A percentile compares a stretch with the other conserved stretches of the same genome.
These are phyloP conservation scores for Tricholoma bakamatsutake DNA, from an alignment of 768 basidiomycete species.

Conservation along the genomic window DNA sequence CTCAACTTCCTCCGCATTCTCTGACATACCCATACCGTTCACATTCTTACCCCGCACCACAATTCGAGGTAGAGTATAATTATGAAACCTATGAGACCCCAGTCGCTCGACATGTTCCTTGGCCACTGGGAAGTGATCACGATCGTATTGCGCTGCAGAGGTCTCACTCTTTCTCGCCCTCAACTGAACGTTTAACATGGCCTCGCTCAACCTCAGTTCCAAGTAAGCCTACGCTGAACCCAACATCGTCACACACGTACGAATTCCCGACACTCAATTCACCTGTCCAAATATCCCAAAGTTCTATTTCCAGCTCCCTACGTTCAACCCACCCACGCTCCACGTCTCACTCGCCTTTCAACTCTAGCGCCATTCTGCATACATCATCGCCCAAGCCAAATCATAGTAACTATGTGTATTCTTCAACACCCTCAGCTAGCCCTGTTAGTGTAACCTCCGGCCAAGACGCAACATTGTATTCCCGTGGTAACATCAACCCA, in stretches of 20 bases:
- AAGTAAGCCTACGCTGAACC: slow-evolving; percentile 13
- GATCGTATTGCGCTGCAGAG: background rate
- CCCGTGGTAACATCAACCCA: slow-evolving; percentile 12
- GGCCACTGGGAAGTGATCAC: background rate
- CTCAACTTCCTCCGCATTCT: slow-evolving; percentile 2
- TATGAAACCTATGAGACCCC: background rate
- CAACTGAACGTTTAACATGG: slow-evolving; percentile 6
- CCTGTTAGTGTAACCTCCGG: background rate
- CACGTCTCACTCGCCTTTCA: slow-evolving; percentile 21
- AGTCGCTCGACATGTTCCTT: background rate
- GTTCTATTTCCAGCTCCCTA: slow-evolving; percentile 25
- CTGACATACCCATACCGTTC: background rate
- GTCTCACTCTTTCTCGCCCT: background rate
- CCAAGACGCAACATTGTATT: background rate
- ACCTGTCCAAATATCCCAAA: slow-evolving; percentile 30
- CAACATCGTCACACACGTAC: slow-evolving; percentile 20
- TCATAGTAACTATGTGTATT: slow-evolving; percentile 2
- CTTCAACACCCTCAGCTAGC: slow-evolving; percentile 6
- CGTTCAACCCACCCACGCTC: slow-evolving; percentile 18
- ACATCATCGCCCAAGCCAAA: background rate
- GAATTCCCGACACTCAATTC: slow-evolving; percentile 50
- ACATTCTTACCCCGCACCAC: background rate
- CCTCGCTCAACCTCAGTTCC: slow-evolving; percentile 6
- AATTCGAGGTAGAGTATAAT: background rate
- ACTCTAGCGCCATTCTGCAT: slow-evolving; percentile 22